Evolutionary conservation across 495 filamentous ascomycete genomes (phyloP).

Genomic region (Lentithecium fluviatile): DNA sequence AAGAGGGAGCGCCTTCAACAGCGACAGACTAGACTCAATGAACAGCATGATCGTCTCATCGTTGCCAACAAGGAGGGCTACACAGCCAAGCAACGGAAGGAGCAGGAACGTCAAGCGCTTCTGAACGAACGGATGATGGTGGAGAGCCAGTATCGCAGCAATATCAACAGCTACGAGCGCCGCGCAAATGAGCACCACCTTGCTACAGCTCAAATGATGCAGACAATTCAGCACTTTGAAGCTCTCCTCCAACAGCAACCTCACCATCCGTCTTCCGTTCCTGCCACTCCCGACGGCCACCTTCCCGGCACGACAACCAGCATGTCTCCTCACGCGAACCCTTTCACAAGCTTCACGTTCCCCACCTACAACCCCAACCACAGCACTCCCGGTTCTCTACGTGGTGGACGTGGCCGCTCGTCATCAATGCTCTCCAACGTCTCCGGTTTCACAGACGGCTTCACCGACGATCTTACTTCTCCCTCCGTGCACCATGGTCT

Average conservation of each 20-base stretch:
- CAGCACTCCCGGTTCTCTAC: conserved; percentile 31
- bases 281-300: conserved; percentile 41
- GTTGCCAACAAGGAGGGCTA: conserved; percentile 73
- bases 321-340: conserved; percentile 30
- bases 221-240: conserved; percentile 35
- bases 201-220: conserved; percentile 18
- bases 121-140: conserved; percentile 62
- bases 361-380: conserved; percentile 30
- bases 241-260: conserved; percentile 24
- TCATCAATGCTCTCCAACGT: conserved; percentile 68
- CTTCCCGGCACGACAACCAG: conserved; percentile 34
- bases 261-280: conserved; percentile 25
- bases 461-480: conserved; percentile 30
- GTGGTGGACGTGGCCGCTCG: conserved; percentile 53
- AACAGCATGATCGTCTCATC: conserved; percentile 73
- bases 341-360: conserved; percentile 39
- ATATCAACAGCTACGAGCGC: conserved; percentile 38
- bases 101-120: conserved; percentile 64
- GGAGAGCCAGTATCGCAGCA: conserved; percentile 49
- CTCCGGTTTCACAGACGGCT: conserved; percentile 61
- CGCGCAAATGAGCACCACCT: conserved; percentile 25
- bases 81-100: conserved; percentile 70
- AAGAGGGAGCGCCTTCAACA: conserved; percentile 75
- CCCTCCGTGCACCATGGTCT: conserved; percentile 2
- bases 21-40: conserved; percentile 72